These are phyloP conservation scores for Tulasnella calospora DNA, from an alignment of 768 basidiomycete genomes.

Conservation along the genomic window DNA sequence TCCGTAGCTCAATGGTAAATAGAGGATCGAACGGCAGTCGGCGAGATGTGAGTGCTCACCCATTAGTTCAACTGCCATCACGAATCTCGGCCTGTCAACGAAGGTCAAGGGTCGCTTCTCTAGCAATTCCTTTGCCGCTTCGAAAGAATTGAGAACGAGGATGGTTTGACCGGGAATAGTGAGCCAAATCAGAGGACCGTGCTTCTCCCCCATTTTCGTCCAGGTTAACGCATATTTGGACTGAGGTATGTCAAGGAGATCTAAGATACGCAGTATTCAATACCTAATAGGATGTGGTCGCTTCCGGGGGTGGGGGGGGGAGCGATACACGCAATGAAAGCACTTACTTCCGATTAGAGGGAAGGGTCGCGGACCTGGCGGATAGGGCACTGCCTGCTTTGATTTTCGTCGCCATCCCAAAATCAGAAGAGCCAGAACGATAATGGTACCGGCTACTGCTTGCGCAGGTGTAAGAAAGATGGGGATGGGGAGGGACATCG, in stretches of 20 bases:
- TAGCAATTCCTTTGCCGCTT: conserved; percentile 26
- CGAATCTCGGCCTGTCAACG: conserved; percentile 24
- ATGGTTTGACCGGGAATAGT: conserved; percentile 17
- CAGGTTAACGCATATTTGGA: neutral
- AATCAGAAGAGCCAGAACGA: neutral
- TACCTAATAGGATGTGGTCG: too few species aligned
- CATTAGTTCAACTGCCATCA: neutral
- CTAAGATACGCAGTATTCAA: neutral
- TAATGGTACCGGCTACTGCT: neutral
- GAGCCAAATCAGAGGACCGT: conserved; percentile 17
- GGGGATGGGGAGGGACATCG: neutral
- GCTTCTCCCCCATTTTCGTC: conserved; percentile 12
- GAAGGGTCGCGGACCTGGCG: neutral
- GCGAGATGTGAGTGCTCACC: neutral
- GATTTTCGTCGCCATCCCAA: neutral
- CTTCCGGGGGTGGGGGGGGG: neutral
- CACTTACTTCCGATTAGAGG: conserved; percentile 6
- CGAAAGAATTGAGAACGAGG: conserved; percentile 17
- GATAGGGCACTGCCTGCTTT: neutral
- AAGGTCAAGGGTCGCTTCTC: conserved; percentile 27
- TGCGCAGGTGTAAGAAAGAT: neutral
- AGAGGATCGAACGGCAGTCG: neutral
- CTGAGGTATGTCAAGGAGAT: conserved; percentile 30
- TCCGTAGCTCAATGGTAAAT: neutral
- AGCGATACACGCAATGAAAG: too few species aligned